Percentiles rank a stretch among this genome's conserved stretches.
Conservation (phyloP, 257 asterid species). For the Solanum infundibuliforme region DNA sequence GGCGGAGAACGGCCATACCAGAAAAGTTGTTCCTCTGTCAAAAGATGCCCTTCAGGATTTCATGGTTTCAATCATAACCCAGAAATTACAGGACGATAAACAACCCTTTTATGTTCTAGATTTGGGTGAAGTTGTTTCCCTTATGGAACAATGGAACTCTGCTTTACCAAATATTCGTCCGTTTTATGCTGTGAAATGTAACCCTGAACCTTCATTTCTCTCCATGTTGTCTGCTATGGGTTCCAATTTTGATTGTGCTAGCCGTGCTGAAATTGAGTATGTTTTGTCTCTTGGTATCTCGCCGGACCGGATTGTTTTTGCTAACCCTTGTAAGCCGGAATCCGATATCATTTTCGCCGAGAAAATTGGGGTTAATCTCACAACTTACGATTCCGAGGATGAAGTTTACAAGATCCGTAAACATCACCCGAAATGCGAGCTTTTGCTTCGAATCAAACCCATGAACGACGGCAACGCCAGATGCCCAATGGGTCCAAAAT, state of each 20-base stretch:
- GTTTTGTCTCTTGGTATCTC: constrained; percentile 6
- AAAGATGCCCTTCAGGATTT: constrained; percentile 8
- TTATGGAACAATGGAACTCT: constrained; percentile 4
- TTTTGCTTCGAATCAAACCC: constrained; percentile 1
- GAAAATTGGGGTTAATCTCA: not conserved
- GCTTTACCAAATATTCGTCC: constrained; percentile 8
- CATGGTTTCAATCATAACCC: not conserved
- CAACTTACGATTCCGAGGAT: not conserved
- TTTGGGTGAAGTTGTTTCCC: constrained; percentile 1
- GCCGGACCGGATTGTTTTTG: constrained; percentile 5
- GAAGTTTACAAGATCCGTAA: constrained; percentile 6
- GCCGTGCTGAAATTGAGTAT: constrained; percentile 7
- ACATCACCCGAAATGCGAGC: not conserved
- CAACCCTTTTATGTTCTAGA: constrained; percentile 6
- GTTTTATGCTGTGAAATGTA: constrained; percentile 10
- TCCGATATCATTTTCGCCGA: constrained; percentile 2
- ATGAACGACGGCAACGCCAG: not conserved
- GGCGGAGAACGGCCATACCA: not conserved
- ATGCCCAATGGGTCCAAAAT: constrained; percentile 3
- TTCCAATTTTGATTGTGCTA: constrained; percentile 8
- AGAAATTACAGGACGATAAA: not conserved
- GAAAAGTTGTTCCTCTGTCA: not conserved
- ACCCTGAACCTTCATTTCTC: constrained; percentile 4
- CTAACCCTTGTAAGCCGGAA: constrained; percentile 6
- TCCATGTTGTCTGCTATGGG: constrained; percentile 5